Percentiles rank a stretch among this genome's conserved stretches.
Conservation (phyloP, 2,329 filamentous ascomycete genomes). For the Aspergillus ruber region DNA sequence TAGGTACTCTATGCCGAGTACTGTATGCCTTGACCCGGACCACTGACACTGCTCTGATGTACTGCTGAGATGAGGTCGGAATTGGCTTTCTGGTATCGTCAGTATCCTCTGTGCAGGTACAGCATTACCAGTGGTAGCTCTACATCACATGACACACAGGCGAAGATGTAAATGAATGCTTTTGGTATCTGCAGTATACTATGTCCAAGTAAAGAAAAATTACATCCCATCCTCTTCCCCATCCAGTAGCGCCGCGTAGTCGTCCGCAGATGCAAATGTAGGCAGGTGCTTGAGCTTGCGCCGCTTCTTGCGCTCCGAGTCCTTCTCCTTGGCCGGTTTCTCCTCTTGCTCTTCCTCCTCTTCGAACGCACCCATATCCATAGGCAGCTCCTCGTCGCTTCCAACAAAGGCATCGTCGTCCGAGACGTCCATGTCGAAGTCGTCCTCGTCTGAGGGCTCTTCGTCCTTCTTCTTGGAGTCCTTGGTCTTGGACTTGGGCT, state of each 20-base stretch:
- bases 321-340: slow-evolving; percentile 33
- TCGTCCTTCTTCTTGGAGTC: slow-evolving; percentile 26
- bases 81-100: background rate
- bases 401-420: slow-evolving; percentile 43
- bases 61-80: too few species aligned
- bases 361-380: slow-evolving; percentile 41
- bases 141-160: background rate
- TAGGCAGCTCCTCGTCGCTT: slow-evolving; percentile 51
- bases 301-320: slow-evolving; percentile 54
- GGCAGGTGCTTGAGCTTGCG: slow-evolving; percentile 85
- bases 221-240: slow-evolving; percentile 55
- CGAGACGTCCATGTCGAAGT: slow-evolving; percentile 39
- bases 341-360: slow-evolving; percentile 40
- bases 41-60: too few species aligned
- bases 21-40: too few species aligned
- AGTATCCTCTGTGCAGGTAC: background rate
- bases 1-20: background rate
- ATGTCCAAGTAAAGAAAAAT: slow-evolving; percentile 7
- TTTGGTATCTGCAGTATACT: slow-evolving; percentile 13
- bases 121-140: background rate
- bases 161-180: background rate
- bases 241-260: slow-evolving; percentile 80
- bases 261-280: slow-evolving; percentile 86
- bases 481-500: slow-evolving; percentile 14
- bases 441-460: slow-evolving; percentile 27